A percentile compares a stretch with the other conserved stretches of the same genome.
phyloP scores from a whole-genome alignment of 768 basidiomycete species.

The Mycena rosella region DNA sequence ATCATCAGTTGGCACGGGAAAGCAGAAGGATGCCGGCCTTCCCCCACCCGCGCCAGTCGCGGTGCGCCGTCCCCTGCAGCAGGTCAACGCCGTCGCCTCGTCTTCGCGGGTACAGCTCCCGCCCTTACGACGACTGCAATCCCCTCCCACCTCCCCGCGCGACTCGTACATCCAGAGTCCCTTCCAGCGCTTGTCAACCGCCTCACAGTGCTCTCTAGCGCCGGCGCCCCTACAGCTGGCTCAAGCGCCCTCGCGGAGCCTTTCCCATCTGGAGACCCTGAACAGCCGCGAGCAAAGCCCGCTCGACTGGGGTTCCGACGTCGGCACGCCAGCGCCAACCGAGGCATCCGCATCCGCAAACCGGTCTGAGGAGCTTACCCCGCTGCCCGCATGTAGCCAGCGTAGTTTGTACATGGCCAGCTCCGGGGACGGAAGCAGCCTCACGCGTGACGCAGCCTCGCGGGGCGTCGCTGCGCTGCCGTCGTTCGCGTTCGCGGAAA shows the following conservation, averaged over 20 bases:
- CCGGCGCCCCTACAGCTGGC: neutral
- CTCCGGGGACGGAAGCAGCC: too few relatives aligned
- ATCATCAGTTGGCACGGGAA: too few relatives aligned
- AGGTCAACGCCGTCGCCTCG: conserved; percentile 47
- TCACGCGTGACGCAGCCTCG: too few relatives aligned
- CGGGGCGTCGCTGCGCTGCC: too few relatives aligned
- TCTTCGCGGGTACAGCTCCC: conserved; percentile 40
- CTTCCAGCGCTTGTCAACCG: too few relatives aligned
- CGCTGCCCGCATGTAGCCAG: too few relatives aligned
- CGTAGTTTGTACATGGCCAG: neutral
- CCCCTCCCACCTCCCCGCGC: too few relatives aligned
- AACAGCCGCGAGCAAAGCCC: conserved; percentile 17
- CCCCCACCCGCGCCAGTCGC: neutral
- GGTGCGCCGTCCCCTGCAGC: neutral
- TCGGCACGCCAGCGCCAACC: neutral
- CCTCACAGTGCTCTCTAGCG: too few relatives aligned
- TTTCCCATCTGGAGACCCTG: neutral
- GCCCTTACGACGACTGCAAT: too few relatives aligned
- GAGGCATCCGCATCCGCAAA: too few relatives aligned
- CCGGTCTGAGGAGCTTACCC: too few relatives aligned
- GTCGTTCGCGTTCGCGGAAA: too few relatives aligned
- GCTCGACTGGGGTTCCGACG: conserved; percentile 27
- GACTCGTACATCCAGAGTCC: neutral
- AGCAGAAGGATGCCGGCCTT: neutral
- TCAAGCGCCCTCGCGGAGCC: neutral